Percentiles rank a stretch among this genome's conserved stretches.
phyloP scores from a whole-genome alignment of 2,329 filamentous ascomycete species.

The Hypomyces rosellus region DNA sequence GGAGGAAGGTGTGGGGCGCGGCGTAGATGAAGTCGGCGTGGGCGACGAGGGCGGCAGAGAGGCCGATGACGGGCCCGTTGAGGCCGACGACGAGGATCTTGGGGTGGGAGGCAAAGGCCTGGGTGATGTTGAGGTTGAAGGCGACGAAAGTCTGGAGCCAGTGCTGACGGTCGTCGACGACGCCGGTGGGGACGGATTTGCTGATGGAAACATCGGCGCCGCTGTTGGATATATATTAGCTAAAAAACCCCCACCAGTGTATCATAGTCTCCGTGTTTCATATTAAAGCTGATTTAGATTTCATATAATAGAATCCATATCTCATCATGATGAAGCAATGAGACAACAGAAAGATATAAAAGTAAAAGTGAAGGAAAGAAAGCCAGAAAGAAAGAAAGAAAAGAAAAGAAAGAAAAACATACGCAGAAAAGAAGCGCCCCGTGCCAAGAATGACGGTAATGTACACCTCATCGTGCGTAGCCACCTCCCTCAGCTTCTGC shows the following conservation, averaged over 20 bases:
- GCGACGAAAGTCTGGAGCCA: slow-evolving; percentile 68
- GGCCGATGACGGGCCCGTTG: slow-evolving; percentile 85
- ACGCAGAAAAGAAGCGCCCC: slow-evolving; percentile 87
- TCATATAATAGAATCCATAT: background rate
- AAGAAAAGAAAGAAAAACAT: slow-evolving; percentile 26
- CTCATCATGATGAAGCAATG: background rate
- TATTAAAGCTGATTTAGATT: background rate
- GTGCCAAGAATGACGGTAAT: slow-evolving; percentile 80
- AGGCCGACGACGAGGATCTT: slow-evolving; percentile 89
- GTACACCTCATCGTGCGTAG: slow-evolving; percentile 69
- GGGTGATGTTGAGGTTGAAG: slow-evolving; percentile 84
- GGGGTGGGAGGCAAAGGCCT: slow-evolving; percentile 86
- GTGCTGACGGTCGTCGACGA: slow-evolving; percentile 37
- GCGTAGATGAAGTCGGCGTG: slow-evolving; percentile 92
- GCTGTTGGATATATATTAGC: slow-evolving; percentile 35
- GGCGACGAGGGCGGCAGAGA: slow-evolving; percentile 75
- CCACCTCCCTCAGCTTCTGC: slow-evolving; percentile 68
- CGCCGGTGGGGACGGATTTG: slow-evolving; percentile 34
- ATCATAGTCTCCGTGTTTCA: background rate
- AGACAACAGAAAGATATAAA: background rate
- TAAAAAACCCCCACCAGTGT: background rate
- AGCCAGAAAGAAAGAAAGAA: background rate
- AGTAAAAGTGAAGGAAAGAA: background rate
- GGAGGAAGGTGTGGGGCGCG: slow-evolving; percentile 71
- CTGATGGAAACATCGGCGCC: slow-evolving; percentile 69